These are phyloP conservation scores for Phialophora tarda DNA, from an alignment of 2,329 filamentous ascomycete species.

Conservation along the genomic window DNA sequence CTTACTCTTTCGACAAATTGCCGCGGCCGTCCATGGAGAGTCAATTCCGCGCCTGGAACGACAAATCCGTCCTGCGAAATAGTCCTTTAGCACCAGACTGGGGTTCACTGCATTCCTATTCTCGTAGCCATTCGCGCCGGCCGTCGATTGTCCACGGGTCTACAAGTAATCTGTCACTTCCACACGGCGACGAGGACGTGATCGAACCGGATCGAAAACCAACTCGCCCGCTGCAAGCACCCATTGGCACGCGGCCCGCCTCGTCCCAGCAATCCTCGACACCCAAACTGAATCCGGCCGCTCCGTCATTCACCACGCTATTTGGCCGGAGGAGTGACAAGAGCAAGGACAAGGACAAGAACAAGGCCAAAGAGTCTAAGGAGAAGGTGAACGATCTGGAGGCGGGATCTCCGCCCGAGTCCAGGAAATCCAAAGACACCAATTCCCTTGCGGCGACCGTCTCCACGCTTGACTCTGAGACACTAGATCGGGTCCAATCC, in stretches of 20 bases:
- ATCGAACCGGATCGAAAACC: slow-evolving; percentile 49
- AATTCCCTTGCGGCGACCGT: slow-evolving; percentile 48
- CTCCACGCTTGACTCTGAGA: slow-evolving; percentile 56
- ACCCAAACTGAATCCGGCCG: slow-evolving; percentile 79
- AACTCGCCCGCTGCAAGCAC: slow-evolving; percentile 62
- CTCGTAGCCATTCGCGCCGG: slow-evolving; percentile 76
- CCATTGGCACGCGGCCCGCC: slow-evolving; percentile 79
- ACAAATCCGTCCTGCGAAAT: slow-evolving; percentile 60
- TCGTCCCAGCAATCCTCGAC: slow-evolving; percentile 59
- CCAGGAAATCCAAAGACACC: slow-evolving; percentile 53
- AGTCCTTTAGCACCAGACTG: slow-evolving; percentile 61
- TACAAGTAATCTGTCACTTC: slow-evolving; percentile 64
- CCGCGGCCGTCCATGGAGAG: slow-evolving; percentile 80
- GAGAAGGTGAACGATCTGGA: slow-evolving; percentile 42
- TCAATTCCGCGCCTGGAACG: slow-evolving; percentile 72
- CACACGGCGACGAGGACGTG: slow-evolving; percentile 53
- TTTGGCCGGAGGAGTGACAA: slow-evolving; percentile 62
- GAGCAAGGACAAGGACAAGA: slow-evolving; percentile 46
- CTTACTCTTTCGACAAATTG: slow-evolving; percentile 64
- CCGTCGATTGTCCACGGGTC: slow-evolving; percentile 80
- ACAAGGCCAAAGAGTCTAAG: slow-evolving; percentile 44
- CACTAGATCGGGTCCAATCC: slow-evolving; percentile 54
- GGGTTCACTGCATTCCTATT: slow-evolving; percentile 66
- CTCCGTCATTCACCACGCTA: slow-evolving; percentile 81
- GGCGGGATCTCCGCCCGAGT: slow-evolving; percentile 51